Conservation (phyloP, 495 filamentous ascomycete genomes). For the Elaphomyces granulatus region DNA sequence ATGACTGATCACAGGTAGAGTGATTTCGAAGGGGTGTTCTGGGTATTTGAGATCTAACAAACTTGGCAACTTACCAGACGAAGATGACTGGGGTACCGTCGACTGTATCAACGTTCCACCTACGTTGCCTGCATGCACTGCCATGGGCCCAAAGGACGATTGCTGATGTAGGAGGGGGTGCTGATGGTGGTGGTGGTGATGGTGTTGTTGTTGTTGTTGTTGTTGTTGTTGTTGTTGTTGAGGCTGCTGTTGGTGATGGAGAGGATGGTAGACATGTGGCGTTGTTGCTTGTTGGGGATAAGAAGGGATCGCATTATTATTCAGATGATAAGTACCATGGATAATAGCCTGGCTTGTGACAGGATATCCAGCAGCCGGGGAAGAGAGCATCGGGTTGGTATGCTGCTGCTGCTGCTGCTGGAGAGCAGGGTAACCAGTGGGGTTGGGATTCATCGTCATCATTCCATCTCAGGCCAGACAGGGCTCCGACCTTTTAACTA, state of each 20-base stretch:
- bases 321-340: constrained; percentile 25
- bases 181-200: too few species aligned
- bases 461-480: too few species aligned
- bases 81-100: constrained; percentile 26
- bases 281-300: constrained; percentile 26
- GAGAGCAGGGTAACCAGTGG: constrained; percentile 22
- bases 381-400: constrained; percentile 3
- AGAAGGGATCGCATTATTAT: constrained; percentile 25
- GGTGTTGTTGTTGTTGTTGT: too few species aligned
- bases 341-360: constrained; percentile 25
- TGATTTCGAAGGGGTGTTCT: too few species aligned
- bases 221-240: constrained; percentile 20
- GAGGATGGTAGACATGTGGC: constrained; percentile 5
- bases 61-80: too few species aligned
- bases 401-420: constrained; percentile 14
- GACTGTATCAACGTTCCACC: constrained; percentile 33
- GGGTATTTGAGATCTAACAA: too few species aligned
- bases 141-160: constrained; percentile 28
- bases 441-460: constrained; percentile 28
- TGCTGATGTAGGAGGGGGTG: too few species aligned
- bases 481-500: too few species aligned
- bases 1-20: too few species aligned
- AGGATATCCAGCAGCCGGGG: constrained; percentile 22
- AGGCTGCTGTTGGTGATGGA: constrained; percentile 1
- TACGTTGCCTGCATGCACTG: constrained; percentile 25